Evolutionary conservation across 1,284 basidiomycete genomes (phyloP), one percentile per base, ranked within the genome.

Genomic region (Lignosus rhinocerotis): DNA sequence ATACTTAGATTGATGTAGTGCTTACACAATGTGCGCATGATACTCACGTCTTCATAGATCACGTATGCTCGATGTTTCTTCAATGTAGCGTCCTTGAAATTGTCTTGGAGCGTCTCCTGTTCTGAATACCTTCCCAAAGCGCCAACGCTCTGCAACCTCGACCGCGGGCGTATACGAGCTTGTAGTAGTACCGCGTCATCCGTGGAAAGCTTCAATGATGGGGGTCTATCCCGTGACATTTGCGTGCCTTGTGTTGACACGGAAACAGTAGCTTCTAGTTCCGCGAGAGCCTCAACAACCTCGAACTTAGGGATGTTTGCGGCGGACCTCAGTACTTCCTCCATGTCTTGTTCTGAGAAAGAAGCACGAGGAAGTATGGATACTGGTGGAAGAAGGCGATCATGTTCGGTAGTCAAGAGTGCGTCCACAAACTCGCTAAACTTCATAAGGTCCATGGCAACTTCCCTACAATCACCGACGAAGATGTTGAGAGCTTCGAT

Each of bases 401-500:
- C 46, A 32, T 54, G 51, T 17, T 64, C 58, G 30, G 52, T 14
- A 10, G 41, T 41, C 30, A 64, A 56, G 7, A 64, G 51, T 41
- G 53, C 48, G 19, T 60, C 52, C 10, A 64, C 60, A 25, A 38
- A 55, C 39, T 58, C 56, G 51, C 61, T 60, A 46, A 64, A 62
- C 52, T 56, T 21, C 41, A 58, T 43, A 16, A 64, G 58, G 8
- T 62, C 60, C n/a, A 30, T 38, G 14, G 60, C 58, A 21, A 64
- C 63, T 36, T 64, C 60, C 2, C 56, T 48, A 49, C 53, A 64
- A 33, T 64, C 63, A 49, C 60, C 47, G 21, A 58, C 48, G 30
- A 64, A 56, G 12, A 62, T 43, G 46, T 64, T 62, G 36, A 64
- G 58, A 11, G 60, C 63, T 49, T 62, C 60, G 33, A 60, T 30